Evolutionary conservation across 208 protist genomes (phyloP).

Genomic region (Leishmania tarentolae): DNA sequence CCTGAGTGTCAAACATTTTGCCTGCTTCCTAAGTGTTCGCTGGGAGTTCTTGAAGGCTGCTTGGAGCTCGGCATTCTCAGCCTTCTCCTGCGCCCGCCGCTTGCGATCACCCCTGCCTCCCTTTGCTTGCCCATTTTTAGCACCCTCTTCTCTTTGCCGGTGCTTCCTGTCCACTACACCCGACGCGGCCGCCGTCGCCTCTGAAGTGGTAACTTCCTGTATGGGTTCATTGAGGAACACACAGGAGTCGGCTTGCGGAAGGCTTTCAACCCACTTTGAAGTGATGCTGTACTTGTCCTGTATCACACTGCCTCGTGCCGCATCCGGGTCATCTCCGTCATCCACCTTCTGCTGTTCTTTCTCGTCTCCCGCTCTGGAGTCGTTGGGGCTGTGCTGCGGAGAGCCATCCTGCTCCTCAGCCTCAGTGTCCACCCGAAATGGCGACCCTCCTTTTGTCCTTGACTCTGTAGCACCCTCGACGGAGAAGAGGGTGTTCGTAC

Average conservation of each 20-base stretch:
- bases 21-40: constrained; percentile 67
- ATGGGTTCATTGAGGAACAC: neutral
- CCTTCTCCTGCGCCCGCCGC: constrained; percentile 24
- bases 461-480: neutral
- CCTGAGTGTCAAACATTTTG: constrained; percentile 60
- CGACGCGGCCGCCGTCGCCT: neutral
- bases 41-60: constrained; percentile 69
- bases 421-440: neutral
- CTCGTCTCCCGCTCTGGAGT: neutral
- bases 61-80: constrained; percentile 32
- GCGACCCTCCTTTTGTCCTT: neutral
- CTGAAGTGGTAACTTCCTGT: neutral
- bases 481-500: neutral
- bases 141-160: neutral
- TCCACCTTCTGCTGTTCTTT: neutral
- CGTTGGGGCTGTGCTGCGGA: neutral
- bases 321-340: constrained; percentile 4
- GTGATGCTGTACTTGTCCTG: constrained; percentile 31
- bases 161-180: constrained; percentile 1
- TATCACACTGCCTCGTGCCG: constrained; percentile 2
- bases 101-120: constrained; percentile 2
- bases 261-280: constrained; percentile 19
- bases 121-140: neutral
- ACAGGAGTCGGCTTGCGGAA: constrained; percentile 2
- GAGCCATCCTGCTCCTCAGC: neutral